These are phyloP conservation scores for Solanum aculeatissimum DNA, from an alignment of 305 asterid genomes.

Conservation along the genomic window DNA sequence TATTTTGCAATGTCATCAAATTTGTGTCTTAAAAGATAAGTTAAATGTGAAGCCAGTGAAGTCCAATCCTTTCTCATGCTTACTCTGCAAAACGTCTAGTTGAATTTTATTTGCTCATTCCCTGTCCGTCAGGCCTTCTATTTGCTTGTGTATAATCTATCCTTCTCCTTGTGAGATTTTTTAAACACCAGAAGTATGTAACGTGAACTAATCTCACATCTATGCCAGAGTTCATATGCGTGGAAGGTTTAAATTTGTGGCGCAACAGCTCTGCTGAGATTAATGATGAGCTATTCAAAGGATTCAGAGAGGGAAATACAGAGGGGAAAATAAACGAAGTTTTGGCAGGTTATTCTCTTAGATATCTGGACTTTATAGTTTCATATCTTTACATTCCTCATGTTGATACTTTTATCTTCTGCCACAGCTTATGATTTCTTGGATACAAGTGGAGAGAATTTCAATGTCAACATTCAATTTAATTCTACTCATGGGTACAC, in stretches of 20 bases:
- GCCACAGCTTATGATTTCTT: constrained; percentile 21
- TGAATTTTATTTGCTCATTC: background rate
- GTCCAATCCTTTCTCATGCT: background rate
- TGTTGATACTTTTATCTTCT: background rate
- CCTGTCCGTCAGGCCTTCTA: background rate
- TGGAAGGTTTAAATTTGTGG: constrained; percentile 21
- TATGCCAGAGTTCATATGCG: background rate
- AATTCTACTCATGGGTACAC: background rate
- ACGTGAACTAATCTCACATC: background rate
- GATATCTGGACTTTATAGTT: background rate
- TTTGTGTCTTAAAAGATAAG: background rate
- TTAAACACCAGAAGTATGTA: background rate
- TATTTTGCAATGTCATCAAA: background rate
- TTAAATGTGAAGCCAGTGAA: background rate
- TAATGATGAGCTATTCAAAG: constrained; percentile 18
- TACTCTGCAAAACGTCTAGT: background rate
- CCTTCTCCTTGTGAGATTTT: background rate
- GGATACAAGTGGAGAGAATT: constrained; percentile 14
- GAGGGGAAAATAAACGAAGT: constrained; percentile 14
- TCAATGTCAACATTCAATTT: constrained; percentile 16
- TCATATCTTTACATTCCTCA: background rate
- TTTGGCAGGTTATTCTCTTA: constrained; percentile 14
- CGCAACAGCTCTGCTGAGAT: constrained; percentile 11
- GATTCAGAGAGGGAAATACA: constrained; percentile 16
- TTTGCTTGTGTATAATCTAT: background rate